Conservation (phyloP, 1,284 basidiomycete genomes). For the Boletus sp. region DNA sequence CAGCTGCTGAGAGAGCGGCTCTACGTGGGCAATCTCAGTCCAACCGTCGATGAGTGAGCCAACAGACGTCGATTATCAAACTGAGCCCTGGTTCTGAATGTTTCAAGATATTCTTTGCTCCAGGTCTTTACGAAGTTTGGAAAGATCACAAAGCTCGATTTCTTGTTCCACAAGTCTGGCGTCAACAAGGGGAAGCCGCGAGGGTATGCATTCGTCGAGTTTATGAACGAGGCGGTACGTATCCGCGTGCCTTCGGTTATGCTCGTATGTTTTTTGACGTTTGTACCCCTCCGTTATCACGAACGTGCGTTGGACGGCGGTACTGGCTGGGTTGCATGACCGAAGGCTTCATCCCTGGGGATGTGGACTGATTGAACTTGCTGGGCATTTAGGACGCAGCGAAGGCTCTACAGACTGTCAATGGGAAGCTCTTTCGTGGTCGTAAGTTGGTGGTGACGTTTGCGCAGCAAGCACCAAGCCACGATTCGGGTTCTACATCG, state of each 20-base stretch:
- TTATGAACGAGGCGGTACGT: conserved; percentile 74
- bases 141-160: conserved; percentile 89
- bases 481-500: conserved; percentile 34
- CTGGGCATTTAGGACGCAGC: conserved; percentile 67
- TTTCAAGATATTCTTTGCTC: conserved; percentile 73
- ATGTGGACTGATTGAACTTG: conserved; percentile 20
- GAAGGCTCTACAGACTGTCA: conserved; percentile 70
- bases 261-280: conserved; percentile 28
- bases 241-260: conserved; percentile 20
- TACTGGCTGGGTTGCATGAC: conserved; percentile 18
- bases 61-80: conserved; percentile 3
- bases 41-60: conserved; percentile 84
- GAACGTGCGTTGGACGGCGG: conserved; percentile 40
- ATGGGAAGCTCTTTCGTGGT: conserved; percentile 82
- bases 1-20: conserved; percentile 63
- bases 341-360: conserved; percentile 16
- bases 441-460: conserved; percentile 85
- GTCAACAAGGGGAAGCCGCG: conserved; percentile 86
- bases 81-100: conserved; percentile 13
- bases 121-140: conserved; percentile 90
- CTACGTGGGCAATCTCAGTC: conserved; percentile 89
- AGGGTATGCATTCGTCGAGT: conserved; percentile 95
- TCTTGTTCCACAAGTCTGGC: conserved; percentile 92
- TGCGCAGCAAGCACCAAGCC: conserved; percentile 75
- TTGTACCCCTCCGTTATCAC: conserved; percentile 40